Evolutionary conservation across 352 stramenopile species (phyloP).

Genomic region (Phytopythium delawarense): DNA sequence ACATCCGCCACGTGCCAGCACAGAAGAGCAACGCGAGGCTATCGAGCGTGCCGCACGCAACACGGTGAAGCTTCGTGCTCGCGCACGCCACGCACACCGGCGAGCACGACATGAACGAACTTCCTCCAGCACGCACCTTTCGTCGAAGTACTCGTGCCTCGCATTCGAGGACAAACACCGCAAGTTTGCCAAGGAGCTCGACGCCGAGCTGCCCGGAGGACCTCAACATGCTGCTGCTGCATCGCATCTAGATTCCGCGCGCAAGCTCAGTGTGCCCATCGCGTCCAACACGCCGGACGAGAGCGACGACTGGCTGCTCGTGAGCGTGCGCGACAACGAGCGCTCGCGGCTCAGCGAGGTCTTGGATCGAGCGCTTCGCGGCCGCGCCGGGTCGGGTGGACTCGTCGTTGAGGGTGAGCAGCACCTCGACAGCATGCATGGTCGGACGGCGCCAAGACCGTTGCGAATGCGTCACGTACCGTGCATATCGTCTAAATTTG

Average conservation of each 20-base stretch:
- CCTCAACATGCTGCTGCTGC: conserved; percentile 77
- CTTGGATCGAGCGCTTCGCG: conserved; percentile 34
- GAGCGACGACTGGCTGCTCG: conserved; percentile 75
- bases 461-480: no score
- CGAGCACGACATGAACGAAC: conserved; percentile 69
- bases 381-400: conserved; percentile 14
- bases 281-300: conserved; percentile 22
- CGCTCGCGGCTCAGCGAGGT: conserved; percentile 23
- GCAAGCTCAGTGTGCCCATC: conserved; percentile 41
- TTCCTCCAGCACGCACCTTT: conserved; percentile 85
- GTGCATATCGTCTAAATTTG: no score
- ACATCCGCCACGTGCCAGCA: conserved; percentile 68
- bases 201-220: conserved; percentile 56
- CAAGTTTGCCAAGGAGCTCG: conserved; percentile 50
- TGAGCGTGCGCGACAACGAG: conserved; percentile 62
- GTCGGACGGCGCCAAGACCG: no score
- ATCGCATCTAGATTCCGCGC: conserved; percentile 81
- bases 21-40: conserved; percentile 69
- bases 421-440: no score
- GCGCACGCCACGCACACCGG: conserved; percentile 69
- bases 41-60: conserved; percentile 57
- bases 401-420: no score
- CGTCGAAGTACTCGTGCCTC: conserved; percentile 53
- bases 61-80: conserved; percentile 40
- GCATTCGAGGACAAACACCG: conserved; percentile 75